Base-by-base conservation (phyloP, 352 stramenopile species). In the Saprolegnia diclina region DNA sequence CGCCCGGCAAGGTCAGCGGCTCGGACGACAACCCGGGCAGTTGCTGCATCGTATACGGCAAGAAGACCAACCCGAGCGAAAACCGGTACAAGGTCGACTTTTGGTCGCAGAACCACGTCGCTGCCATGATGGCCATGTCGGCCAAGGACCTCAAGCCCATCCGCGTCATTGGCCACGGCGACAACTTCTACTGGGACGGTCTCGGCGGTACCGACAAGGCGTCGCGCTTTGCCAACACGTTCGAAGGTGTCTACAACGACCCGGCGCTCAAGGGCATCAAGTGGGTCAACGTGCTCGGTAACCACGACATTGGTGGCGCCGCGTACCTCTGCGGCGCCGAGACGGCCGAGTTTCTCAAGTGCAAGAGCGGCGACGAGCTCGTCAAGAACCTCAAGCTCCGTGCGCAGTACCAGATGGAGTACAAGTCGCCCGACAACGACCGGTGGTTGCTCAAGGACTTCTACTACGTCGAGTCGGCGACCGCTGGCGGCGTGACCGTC, bases 181-280 rank as follows among this genome's bases (percentile, higher is more conserved):
- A 92, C 74, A 92, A 89, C 75, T 92, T 92, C 56, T 92, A 92
- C 76, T 92, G 84, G 84, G 82, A 87, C 69, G 84, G 84, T 19
- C 74, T 92, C 38, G 77, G 67, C 22, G 73, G 76, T 64, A 67
- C 64, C 5, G 83, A 90, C 70, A 79, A 83, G 0, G 75, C 73
- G 24, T 89, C 89, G 67, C 80, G 81, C 9, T 91, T 91, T 62
- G 69, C 78, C 9, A 86, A 82, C 61, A 81, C 79, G 37, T 90
- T 89, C 38, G 83, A 91, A 72, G 68, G 62, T 56, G 84, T 85
- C 72, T 90, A 91, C 75, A 79, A 75, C 65, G 77, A 86, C 26
- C 69, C 72, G 59, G 71, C 74, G 13, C 70, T 91, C 38, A 72
- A 82, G 16, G 67, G 79, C 50, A 77, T 86, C 73, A 85, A 85